A percentile compares a stretch with the other conserved stretches of the same genome.
These are phyloP conservation scores for Laguncularia racemosa DNA, from an alignment of 345 rosid genomes.

Conservation along the genomic window DNA sequence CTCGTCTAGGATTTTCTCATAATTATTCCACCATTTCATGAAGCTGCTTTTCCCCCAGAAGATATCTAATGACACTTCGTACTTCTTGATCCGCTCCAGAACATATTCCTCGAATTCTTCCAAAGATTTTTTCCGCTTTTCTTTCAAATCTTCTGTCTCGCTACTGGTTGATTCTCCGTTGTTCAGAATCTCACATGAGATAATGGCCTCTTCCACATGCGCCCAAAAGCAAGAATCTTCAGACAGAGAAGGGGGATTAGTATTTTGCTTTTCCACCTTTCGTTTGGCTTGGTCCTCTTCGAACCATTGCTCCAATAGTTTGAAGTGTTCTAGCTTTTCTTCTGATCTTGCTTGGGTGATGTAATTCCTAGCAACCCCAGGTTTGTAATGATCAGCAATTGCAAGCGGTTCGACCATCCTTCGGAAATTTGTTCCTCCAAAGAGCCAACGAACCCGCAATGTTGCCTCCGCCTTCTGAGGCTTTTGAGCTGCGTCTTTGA, in stretches of 20 bases:
- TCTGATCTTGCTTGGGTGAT: constrained; percentile 20
- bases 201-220: constrained; percentile 59
- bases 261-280: constrained; percentile 10
- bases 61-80: constrained; percentile 58
- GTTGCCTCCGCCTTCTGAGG: constrained; percentile 34
- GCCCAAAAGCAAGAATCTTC: constrained; percentile 87
- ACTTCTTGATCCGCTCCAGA: constrained; percentile 26
- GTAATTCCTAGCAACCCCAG: constrained; percentile 20
- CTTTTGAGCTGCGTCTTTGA: constrained; percentile 38
- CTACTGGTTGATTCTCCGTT: constrained; percentile 2
- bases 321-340: constrained; percentile 24
- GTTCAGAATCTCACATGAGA: constrained; percentile 11
- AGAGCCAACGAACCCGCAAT: constrained; percentile 30
- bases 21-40: constrained; percentile 63
- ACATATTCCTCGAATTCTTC: constrained; percentile 37
- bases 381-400: constrained; percentile 50
- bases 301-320: constrained; percentile 45
- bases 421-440: constrained; percentile 40
- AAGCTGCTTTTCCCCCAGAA: constrained; percentile 54
- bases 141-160: constrained; percentile 13
- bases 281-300: constrained; percentile 1
- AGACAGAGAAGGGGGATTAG: constrained; percentile 15
- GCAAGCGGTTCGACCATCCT: constrained; percentile 75
- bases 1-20: constrained; percentile 14
- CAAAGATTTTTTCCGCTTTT: too few species aligned